These are phyloP conservation scores for Hyphopichia burtonii DNA, from an alignment of 1,139 yeast genomes.

Conservation along the genomic window DNA sequence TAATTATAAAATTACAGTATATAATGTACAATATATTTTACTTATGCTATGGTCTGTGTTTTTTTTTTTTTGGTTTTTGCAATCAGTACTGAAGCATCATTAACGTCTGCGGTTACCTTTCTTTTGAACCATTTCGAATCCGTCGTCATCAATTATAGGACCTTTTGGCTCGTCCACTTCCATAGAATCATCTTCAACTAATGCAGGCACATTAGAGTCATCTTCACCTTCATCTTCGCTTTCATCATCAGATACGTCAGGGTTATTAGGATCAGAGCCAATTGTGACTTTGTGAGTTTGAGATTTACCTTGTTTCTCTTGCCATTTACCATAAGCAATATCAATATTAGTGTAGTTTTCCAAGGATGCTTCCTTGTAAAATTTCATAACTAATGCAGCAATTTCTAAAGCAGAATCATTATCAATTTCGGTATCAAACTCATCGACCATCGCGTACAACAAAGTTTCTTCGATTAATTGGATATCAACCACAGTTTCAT, in stretches of 20 bases:
- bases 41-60: not conserved
- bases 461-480: conserved; percentile 82
- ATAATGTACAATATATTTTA: not conserved
- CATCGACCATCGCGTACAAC: conserved; percentile 89
- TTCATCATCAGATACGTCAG: conserved; percentile 49
- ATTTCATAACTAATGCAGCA: conserved; percentile 62
- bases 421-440: conserved; percentile 83
- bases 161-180: conserved; percentile 36
- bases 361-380: conserved; percentile 63
- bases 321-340: conserved; percentile 57
- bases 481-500: conserved; percentile 64
- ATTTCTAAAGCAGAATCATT: conserved; percentile 82
- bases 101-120: conserved; percentile 37
- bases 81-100: not conserved
- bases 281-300: conserved; percentile 33
- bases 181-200: conserved; percentile 30
- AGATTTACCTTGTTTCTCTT: conserved; percentile 39
- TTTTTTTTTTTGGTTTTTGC: not conserved
- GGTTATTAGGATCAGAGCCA: conserved; percentile 60
- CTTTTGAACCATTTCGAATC: conserved; percentile 82
- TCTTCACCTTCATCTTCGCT: conserved; percentile 45
- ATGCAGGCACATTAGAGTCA: conserved; percentile 23
- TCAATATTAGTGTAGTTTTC: conserved; percentile 58
- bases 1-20: not conserved
- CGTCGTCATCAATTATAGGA: conserved; percentile 88